Conservation (phyloP, 371 early-diverging fungal species). For the Mortierella polycephala region DNA sequence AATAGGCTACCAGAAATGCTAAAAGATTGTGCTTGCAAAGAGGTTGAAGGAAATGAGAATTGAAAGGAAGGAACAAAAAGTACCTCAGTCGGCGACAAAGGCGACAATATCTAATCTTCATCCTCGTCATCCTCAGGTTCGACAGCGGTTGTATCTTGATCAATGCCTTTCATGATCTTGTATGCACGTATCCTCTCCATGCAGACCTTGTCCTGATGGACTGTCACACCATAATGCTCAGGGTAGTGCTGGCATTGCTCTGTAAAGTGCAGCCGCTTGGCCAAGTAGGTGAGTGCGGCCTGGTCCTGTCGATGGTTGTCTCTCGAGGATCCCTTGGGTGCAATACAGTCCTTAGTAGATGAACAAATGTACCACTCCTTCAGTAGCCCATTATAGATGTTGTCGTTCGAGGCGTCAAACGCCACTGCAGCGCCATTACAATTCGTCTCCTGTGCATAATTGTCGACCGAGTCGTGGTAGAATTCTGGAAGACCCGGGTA, state of each 20-base stretch:
- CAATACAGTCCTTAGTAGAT: conserved; percentile 66
- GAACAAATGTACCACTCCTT: conserved; percentile 69
- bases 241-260: conserved; percentile 53
- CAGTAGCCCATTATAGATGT: conserved; percentile 61
- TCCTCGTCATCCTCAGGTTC: conserved; percentile 25
- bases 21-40: too few relatives aligned
- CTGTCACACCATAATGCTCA: conserved; percentile 64
- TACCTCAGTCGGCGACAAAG: too few relatives aligned
- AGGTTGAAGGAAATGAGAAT: too few relatives aligned
- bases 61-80: too few relatives aligned
- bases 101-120: neutral
- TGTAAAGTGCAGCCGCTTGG: conserved; percentile 33
- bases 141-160: conserved; percentile 1
- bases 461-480: conserved; percentile 55
- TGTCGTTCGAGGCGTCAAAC: conserved; percentile 63
- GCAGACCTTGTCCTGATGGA: conserved; percentile 64
- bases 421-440: conserved; percentile 74
- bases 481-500: conserved; percentile 68
- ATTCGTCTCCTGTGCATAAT: conserved; percentile 61
- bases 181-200: conserved; percentile 54
- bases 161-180: conserved; percentile 52
- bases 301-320: conserved; percentile 76
- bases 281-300: conserved; percentile 68
- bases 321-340: conserved; percentile 68
- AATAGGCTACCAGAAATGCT: too few relatives aligned